Conservation (phyloP, 768 basidiomycete species). For the Ramaria sp. region DNA sequence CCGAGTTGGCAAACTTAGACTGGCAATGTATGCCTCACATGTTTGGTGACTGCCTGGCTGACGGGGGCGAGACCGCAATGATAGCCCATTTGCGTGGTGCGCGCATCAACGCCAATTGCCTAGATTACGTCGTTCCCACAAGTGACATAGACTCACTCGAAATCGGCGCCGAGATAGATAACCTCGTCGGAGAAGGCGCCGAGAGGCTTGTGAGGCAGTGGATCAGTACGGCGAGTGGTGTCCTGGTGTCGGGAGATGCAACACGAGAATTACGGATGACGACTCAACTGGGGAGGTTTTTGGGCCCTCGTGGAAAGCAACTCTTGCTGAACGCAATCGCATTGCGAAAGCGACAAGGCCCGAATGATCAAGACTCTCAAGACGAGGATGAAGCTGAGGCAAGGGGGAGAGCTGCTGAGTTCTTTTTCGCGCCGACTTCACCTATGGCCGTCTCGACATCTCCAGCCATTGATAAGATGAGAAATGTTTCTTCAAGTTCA, state of each 20-base stretch:
- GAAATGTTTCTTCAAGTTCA: neutral
- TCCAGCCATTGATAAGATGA: neutral
- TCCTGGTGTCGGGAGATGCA: conserved; percentile 29
- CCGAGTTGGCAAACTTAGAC: conserved; percentile 44
- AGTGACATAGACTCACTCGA: conserved; percentile 10
- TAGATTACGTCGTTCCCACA: conserved; percentile 4
- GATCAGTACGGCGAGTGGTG: conserved; percentile 40
- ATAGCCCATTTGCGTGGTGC: conserved; percentile 14
- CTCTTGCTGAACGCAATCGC: conserved; percentile 16
- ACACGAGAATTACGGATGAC: conserved; percentile 10
- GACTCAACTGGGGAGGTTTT: conserved; percentile 2
- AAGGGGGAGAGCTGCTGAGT: conserved; percentile 46
- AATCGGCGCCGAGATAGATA: conserved; percentile 45
- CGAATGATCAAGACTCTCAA: conserved; percentile 27
- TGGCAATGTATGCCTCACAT: conserved; percentile 62
- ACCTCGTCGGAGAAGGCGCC: conserved; percentile 44
- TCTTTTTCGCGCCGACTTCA: conserved; percentile 33
- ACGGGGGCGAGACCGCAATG: conserved; percentile 19
- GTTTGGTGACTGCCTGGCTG: conserved; percentile 49
- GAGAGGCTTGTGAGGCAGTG: conserved; percentile 39
- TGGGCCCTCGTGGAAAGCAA: conserved; percentile 22
- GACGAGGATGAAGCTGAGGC: conserved; percentile 33
- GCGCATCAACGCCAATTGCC: conserved; percentile 5
- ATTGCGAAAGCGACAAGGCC: conserved; percentile 19
- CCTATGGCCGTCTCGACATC: neutral